Percentiles rank a stretch among this genome's conserved stretches.
phyloP scores from a whole-genome alignment of 2,329 filamentous ascomycete genomes.

The Cryphonectria parasitica region DNA sequence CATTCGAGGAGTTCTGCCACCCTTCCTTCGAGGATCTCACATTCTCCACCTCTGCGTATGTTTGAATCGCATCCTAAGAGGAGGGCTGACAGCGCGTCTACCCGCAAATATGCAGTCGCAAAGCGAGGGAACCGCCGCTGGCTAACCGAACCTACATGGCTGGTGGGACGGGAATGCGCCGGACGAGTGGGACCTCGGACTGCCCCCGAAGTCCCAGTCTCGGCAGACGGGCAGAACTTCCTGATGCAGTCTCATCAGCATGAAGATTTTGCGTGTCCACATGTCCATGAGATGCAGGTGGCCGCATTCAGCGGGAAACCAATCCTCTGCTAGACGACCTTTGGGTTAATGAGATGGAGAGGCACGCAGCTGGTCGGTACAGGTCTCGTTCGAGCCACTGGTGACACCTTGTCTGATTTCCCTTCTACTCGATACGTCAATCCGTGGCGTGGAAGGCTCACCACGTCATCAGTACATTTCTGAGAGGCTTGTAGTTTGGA shows the following conservation, averaged over 20 bases:
- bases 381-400: not conserved
- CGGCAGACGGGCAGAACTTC: slow-evolving; percentile 21
- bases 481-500: slow-evolving; percentile 12
- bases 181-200: not conserved
- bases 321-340: not conserved
- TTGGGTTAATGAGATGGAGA: not conserved
- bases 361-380: not conserved
- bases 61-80: not conserved
- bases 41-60: slow-evolving; percentile 5
- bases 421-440: not conserved
- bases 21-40: not conserved
- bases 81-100: slow-evolving; percentile 2
- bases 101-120: not conserved
- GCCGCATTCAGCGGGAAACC: not conserved
- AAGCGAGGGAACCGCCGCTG: slow-evolving; percentile 1
- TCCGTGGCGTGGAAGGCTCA: not conserved
- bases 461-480: slow-evolving; percentile 20
- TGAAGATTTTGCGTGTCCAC: slow-evolving; percentile 25
- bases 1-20: not conserved
- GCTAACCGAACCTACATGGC: not conserved
- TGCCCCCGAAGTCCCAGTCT: not conserved
- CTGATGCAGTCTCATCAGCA: slow-evolving; percentile 10
- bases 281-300: slow-evolving; percentile 13
- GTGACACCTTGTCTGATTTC: slow-evolving; percentile 1
- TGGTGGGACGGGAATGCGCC: not conserved